Percentiles rank a stretch among this genome's conserved stretches.
Conservation (phyloP, 768 basidiomycete species). For the Lactifluus echinatus region DNA sequence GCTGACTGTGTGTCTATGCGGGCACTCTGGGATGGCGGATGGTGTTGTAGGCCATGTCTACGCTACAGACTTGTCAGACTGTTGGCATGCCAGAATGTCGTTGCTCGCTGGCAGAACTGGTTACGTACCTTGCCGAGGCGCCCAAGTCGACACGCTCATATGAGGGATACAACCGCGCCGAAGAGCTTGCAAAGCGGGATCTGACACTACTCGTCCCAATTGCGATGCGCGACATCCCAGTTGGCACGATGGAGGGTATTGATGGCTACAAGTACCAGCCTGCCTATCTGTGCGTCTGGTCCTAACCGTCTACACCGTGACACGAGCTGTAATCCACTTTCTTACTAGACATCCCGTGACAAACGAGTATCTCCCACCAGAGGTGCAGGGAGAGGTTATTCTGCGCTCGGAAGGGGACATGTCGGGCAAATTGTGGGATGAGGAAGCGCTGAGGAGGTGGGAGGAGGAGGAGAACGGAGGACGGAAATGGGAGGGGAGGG, state of each 20-base stretch:
- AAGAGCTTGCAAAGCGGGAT: slow-evolving; percentile 48
- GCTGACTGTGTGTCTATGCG: background rate
- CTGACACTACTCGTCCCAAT: slow-evolving; percentile 55
- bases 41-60: slow-evolving; percentile 45
- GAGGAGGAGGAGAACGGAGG: slow-evolving; percentile 38
- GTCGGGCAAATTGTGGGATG: slow-evolving; percentile 40
- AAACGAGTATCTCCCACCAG: slow-evolving; percentile 42
- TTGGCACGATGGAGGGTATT: slow-evolving; percentile 43
- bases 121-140: slow-evolving; percentile 73
- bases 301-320: background rate
- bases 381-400: slow-evolving; percentile 33
- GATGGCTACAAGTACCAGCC: slow-evolving; percentile 45
- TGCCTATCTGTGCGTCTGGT: slow-evolving; percentile 30
- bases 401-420: slow-evolving; percentile 32
- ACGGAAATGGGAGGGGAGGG: slow-evolving; percentile 29
- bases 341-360: slow-evolving; percentile 40
- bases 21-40: background rate
- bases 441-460: slow-evolving; percentile 37
- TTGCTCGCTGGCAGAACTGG: slow-evolving; percentile 68
- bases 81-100: slow-evolving; percentile 81
- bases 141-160: slow-evolving; percentile 77
- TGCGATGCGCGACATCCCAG: slow-evolving; percentile 71
- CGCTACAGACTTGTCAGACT: slow-evolving; percentile 54
- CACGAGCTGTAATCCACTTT: background rate
- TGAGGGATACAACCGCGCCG: slow-evolving; percentile 65